These are phyloP conservation scores for Crotalaria pallida DNA, from an alignment of 306 rosid genomes.

Conservation along the genomic window DNA sequence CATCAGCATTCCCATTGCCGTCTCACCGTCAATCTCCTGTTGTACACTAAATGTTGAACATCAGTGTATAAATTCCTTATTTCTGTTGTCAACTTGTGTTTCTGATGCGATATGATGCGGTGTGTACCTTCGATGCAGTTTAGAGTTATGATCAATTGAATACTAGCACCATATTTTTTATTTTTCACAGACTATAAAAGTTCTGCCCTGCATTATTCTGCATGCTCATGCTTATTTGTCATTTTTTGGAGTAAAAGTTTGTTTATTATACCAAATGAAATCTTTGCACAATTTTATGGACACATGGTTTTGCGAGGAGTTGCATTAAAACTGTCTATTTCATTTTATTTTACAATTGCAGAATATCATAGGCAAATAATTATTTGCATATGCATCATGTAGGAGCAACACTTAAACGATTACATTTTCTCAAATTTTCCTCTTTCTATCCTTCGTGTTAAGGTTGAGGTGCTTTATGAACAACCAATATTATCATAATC, in stretches of 20 bases:
- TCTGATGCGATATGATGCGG: conserved; percentile 16
- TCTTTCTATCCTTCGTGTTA: neutral
- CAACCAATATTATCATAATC: neutral
- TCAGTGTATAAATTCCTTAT: conserved; percentile 28
- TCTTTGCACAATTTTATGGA: neutral
- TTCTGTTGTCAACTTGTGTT: conserved; percentile 13
- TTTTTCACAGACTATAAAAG: neutral
- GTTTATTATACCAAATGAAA: neutral
- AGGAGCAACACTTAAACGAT: neutral
- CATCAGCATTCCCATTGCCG: conserved; percentile 50
- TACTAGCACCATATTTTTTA: neutral
- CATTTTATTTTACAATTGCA: neutral
- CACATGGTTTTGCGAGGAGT: neutral
- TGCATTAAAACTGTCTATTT: neutral
- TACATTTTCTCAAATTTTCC: neutral
- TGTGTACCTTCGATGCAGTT: conserved; percentile 16
- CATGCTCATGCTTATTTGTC: neutral
- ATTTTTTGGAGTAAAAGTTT: neutral
- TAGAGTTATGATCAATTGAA: conserved; percentile 8
- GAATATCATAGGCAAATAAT: neutral
- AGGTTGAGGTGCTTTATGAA: neutral
- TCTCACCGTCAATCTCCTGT: conserved; percentile 35
- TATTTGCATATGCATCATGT: neutral
- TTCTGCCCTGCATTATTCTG: neutral
- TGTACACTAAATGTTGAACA: conserved; percentile 26